phyloP scores from a whole-genome alignment of 306 rosid species.

The Castanea sativa region DNA sequence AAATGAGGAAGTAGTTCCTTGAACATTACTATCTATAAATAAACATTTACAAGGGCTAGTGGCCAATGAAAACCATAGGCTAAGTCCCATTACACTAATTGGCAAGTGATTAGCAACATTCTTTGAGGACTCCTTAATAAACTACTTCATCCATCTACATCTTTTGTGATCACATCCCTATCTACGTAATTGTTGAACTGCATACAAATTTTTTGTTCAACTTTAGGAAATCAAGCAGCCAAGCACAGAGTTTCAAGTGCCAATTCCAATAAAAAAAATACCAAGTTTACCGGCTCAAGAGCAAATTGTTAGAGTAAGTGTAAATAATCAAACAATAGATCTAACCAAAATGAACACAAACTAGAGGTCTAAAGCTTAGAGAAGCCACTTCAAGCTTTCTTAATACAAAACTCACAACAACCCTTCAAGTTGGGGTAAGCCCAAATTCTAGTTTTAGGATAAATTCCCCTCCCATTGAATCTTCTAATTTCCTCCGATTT shows the following conservation, averaged over 20 bases:
- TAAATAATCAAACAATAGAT: background rate
- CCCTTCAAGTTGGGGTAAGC: background rate
- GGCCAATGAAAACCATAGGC: background rate
- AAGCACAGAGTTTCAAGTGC: background rate
- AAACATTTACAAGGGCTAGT: background rate
- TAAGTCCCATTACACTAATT: background rate
- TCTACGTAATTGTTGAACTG: background rate
- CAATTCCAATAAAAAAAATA: too few species aligned
- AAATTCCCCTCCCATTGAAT: too few species aligned
- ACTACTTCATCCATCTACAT: background rate
- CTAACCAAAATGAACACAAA: background rate
- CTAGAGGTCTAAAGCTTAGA: background rate
- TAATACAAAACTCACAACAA: background rate
- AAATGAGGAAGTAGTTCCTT: background rate
- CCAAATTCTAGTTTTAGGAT: too few species aligned
- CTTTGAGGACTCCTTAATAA: background rate
- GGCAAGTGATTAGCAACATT: background rate
- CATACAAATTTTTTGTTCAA: background rate
- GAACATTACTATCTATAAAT: background rate
- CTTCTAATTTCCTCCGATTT: too few species aligned
- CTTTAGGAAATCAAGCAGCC: background rate
- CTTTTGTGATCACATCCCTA: background rate
- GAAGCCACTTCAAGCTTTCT: background rate
- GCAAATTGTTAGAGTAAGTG: too few species aligned
- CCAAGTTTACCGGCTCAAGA: background rate